Conservation (phyloP, 139 green algal species). For the Volvox reticuliferus region DNA sequence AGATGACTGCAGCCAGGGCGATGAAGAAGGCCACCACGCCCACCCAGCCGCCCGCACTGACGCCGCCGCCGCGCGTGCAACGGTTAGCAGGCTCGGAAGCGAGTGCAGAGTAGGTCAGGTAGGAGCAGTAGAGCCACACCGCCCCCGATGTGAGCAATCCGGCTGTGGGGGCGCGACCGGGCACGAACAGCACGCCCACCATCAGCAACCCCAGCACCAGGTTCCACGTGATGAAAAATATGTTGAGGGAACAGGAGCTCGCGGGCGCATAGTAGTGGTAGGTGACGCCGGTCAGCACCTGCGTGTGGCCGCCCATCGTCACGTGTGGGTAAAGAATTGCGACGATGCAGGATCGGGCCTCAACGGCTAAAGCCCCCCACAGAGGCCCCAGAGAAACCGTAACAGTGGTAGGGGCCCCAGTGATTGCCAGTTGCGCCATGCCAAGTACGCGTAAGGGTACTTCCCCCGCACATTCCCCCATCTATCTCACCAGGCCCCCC, state of each 20-base stretch:
- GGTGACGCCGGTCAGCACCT: conserved; percentile 67
- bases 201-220: conserved; percentile 77
- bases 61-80: conserved; percentile 53
- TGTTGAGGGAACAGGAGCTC: conserved; percentile 73
- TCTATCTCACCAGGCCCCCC: conserved; percentile 55
- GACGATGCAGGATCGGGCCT: too few relatives aligned
- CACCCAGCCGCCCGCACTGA: conserved; percentile 44
- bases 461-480: neutral
- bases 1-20: conserved; percentile 62
- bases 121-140: conserved; percentile 80
- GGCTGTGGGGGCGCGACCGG: conserved; percentile 64
- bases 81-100: conserved; percentile 67
- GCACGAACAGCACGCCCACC: conserved; percentile 72
- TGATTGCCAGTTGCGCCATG: too few relatives aligned
- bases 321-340: too few relatives aligned
- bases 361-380: too few relatives aligned
- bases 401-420: too few relatives aligned
- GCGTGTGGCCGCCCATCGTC: neutral
- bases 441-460: neutral
- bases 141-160: conserved; percentile 77
- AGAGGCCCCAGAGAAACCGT: too few relatives aligned
- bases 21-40: conserved; percentile 69
- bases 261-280: conserved; percentile 82
- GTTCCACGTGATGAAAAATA: conserved; percentile 88
- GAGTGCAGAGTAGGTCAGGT: conserved; percentile 77